These are phyloP conservation scores for Blastobotrys arbuscula DNA, from an alignment of 1,139 yeast genomes.

Conservation along the genomic window DNA sequence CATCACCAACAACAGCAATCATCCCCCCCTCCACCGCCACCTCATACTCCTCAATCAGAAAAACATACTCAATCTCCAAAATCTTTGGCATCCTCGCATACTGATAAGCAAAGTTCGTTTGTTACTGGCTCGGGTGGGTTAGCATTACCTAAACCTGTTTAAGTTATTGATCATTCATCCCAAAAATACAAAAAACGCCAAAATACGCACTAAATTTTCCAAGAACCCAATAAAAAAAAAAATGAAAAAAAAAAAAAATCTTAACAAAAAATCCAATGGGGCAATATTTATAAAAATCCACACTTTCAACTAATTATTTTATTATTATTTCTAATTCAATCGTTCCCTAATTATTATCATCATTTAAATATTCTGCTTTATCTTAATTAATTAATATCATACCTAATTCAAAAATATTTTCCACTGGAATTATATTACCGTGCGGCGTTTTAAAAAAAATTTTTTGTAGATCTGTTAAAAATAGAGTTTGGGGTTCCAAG, in stretches of 20 bases:
- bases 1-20: neutral
- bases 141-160: slow-evolving; percentile 9
- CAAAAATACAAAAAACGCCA: neutral
- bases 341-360: too few relatives aligned
- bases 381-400: too few relatives aligned
- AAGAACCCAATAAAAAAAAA: neutral
- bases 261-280: neutral
- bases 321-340: too few relatives aligned
- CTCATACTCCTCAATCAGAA: neutral
- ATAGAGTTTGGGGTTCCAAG: too few relatives aligned
- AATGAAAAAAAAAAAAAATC: neutral
- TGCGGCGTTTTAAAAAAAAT: too few relatives aligned
- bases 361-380: too few relatives aligned
- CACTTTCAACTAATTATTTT: neutral
- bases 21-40: neutral
- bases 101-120: slow-evolving; percentile 1
- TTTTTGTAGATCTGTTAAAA: too few relatives aligned
- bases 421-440: too few relatives aligned
- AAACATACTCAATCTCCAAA: neutral
- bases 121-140: slow-evolving; percentile 9
- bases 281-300: too few relatives aligned
- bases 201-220: neutral
- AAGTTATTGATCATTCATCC: neutral
- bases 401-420: too few relatives aligned
- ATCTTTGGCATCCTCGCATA: neutral